Percentiles rank a stretch among this genome's conserved stretches.
phyloP scores from a whole-genome alignment of 1,284 basidiomycete genomes.

The Ceratobasidium sp. region DNA sequence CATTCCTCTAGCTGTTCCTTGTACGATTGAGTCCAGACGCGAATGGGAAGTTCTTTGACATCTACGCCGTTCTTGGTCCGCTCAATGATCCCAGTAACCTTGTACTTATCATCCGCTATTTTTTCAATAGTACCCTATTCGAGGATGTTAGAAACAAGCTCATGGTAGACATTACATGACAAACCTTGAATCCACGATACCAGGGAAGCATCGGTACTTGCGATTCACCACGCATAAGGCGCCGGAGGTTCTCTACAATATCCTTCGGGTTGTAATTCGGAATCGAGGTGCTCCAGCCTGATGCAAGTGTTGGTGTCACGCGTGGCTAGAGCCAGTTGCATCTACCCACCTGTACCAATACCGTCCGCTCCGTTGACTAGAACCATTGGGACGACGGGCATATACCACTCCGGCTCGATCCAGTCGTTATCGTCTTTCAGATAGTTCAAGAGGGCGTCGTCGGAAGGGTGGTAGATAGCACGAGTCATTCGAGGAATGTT shows the following conservation, averaged over 20 bases:
- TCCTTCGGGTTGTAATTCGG: conserved; percentile 95
- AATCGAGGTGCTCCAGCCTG: conserved; percentile 94
- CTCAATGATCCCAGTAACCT: conserved; percentile 74
- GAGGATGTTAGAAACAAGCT: background rate
- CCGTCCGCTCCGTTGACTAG: conserved; percentile 96
- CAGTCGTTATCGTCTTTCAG: conserved; percentile 86
- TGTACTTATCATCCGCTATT: conserved; percentile 84
- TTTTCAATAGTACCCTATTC: conserved; percentile 81
- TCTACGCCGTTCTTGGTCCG: conserved; percentile 90
- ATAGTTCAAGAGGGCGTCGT: conserved; percentile 85
- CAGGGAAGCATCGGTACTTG: conserved; percentile 89
- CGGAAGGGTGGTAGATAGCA: conserved; percentile 79
- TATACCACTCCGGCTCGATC: conserved; percentile 96
- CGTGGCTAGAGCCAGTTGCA: background rate
- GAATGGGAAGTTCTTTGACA: conserved; percentile 94
- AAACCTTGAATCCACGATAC: conserved; percentile 87
- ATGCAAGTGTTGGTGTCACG: conserved; percentile 22
- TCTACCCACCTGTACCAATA: conserved; percentile 86
- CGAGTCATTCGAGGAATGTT: conserved; percentile 80
- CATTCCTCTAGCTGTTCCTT: conserved; percentile 87
- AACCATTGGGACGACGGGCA: conserved; percentile 89
- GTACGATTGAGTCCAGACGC: conserved; percentile 93
- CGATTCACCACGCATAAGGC: conserved; percentile 88
- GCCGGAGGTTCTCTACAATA: conserved; percentile 86
- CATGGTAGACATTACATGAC: conserved; percentile 26